Conservation (phyloP, 768 basidiomycete species). For the Kwoniella newhampshirensis region DNA sequence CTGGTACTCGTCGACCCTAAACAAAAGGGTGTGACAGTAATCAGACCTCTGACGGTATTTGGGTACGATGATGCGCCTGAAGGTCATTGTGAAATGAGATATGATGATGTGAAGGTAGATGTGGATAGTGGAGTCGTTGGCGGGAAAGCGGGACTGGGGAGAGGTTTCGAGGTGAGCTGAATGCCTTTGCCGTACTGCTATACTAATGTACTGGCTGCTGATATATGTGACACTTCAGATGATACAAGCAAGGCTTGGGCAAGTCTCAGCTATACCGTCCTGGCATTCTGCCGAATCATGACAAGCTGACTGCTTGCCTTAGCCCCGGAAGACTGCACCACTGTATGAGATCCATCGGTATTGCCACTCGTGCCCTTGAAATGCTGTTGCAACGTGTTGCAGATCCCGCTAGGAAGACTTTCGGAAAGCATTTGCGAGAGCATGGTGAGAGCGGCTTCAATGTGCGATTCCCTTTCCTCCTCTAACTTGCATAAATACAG, state of each 20-base stretch:
- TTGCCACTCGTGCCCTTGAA: constrained; percentile 79
- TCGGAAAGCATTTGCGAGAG: constrained; percentile 85
- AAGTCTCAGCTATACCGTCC: constrained; percentile 8
- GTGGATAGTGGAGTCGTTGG: constrained; percentile 67
- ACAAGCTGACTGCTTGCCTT: constrained; percentile 57
- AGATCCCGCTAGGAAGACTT: constrained; percentile 86
- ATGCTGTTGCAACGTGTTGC: constrained; percentile 86
- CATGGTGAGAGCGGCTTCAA: constrained; percentile 63
- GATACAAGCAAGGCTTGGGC: constrained; percentile 43
- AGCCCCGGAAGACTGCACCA: constrained; percentile 95
- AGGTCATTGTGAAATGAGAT: constrained; percentile 93
- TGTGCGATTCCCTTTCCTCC: not conserved
- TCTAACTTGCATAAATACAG: constrained; percentile 53
- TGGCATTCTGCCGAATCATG: too few relatives aligned
- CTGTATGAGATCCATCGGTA: constrained; percentile 96
- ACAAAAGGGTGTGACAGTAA: constrained; percentile 77
- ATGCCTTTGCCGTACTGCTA: too few relatives aligned
- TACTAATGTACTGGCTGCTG: not conserved
- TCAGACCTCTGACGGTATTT: constrained; percentile 91
- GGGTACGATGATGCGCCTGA: constrained; percentile 95
- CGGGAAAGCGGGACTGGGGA: constrained; percentile 74
- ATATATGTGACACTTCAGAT: constrained; percentile 19
- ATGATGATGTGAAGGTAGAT: constrained; percentile 90
- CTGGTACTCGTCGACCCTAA: constrained; percentile 92
- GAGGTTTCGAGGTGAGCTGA: constrained; percentile 76